phyloP scores from a whole-genome alignment of 805 yeast species.

The Saturnispora hagleri region DNA sequence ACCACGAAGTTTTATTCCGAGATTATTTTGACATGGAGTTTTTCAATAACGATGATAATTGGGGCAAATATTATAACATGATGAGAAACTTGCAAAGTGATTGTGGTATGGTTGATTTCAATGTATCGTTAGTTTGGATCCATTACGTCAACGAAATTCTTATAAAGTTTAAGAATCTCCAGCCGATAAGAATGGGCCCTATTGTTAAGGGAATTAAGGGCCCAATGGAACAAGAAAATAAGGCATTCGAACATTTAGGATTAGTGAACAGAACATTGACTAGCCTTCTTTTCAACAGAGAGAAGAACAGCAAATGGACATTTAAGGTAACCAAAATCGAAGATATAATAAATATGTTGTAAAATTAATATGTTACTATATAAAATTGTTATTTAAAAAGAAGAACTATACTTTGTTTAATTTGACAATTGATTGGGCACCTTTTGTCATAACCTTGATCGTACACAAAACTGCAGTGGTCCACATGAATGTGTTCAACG shows the following conservation, averaged over 20 bases:
- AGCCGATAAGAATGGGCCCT: conserved; percentile 1
- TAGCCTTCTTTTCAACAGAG: neutral
- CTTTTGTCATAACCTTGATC: neutral
- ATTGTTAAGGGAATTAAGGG: neutral
- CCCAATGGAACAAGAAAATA: neutral
- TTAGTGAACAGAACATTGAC: neutral
- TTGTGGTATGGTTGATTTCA: neutral
- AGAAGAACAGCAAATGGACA: neutral
- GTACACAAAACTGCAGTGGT: neutral
- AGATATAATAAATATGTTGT: neutral
- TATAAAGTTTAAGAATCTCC: neutral
- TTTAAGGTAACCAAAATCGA: neutral
- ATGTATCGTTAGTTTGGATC: neutral
- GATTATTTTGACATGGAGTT: neutral
- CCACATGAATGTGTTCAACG: conserved; percentile 4
- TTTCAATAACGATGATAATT: neutral
- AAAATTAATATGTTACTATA: neutral
- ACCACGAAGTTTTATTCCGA: neutral
- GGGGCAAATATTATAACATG: neutral
- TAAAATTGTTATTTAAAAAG: neutral
- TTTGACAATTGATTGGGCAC: neutral
- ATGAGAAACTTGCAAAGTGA: neutral
- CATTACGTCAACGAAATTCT: neutral
- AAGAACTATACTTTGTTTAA: neutral
- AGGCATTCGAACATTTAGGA: neutral